phyloP scores from a whole-genome alignment of 768 basidiomycete genomes.

The Clitopilus hobsonii region DNA sequence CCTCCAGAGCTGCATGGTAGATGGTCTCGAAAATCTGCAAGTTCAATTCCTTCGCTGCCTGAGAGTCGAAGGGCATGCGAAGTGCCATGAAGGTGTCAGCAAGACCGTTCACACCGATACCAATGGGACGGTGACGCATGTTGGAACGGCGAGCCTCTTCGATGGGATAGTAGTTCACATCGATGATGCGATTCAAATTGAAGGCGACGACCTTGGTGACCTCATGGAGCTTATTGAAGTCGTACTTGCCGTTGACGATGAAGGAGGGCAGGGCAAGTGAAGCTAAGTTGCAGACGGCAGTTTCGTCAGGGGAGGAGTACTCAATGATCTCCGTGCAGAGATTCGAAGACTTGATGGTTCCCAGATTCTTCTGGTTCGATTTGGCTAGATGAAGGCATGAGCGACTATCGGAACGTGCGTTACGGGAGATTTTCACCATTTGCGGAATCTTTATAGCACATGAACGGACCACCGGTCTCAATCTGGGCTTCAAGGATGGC shows the following conservation, averaged over 20 bases:
- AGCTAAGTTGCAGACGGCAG: slow-evolving; percentile 97
- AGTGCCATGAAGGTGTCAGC: slow-evolving; percentile 98
- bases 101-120: slow-evolving; percentile 95
- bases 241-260: slow-evolving; percentile 76
- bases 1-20: slow-evolving; percentile 91
- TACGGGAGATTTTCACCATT: slow-evolving; percentile 56
- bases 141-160: slow-evolving; percentile 89
- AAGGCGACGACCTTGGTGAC: slow-evolving; percentile 88
- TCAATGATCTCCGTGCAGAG: slow-evolving; percentile 99
- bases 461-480: slow-evolving; percentile 98
- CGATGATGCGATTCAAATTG: slow-evolving; percentile 94
- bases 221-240: slow-evolving; percentile 94
- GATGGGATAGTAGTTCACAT: slow-evolving; percentile 93
- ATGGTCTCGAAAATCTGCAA: slow-evolving; percentile 98
- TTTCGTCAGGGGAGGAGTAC: slow-evolving; percentile 96
- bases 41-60: slow-evolving; percentile 83
- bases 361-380: slow-evolving; percentile 97
- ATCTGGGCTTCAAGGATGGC: slow-evolving; percentile 95
- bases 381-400: slow-evolving; percentile 50
- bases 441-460: slow-evolving; percentile 96
- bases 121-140: slow-evolving; percentile 96
- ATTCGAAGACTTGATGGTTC: slow-evolving; percentile 99
- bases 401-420: background rate
- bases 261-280: slow-evolving; percentile 94
- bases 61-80: slow-evolving; percentile 92